phyloP scores from a whole-genome alignment of 345 rosid genomes.

The Kandelia obovata region DNA sequence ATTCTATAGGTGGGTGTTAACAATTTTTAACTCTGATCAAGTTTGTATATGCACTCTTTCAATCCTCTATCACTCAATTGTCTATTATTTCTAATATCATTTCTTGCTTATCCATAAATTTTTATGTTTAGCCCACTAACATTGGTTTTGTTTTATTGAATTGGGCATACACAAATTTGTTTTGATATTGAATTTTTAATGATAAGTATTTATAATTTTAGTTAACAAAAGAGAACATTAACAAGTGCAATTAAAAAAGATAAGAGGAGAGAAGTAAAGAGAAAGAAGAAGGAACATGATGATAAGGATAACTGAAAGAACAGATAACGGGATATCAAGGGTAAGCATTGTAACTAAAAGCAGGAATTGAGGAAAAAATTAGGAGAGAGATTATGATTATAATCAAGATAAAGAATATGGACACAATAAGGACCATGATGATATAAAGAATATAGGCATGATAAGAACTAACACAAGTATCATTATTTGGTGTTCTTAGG shows the following conservation, averaged over 20 bases:
- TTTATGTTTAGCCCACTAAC: not conserved
- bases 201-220: not conserved
- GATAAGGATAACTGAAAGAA: constrained; percentile 46
- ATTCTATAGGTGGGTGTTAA: not conserved
- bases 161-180: not conserved
- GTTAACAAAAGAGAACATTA: not conserved
- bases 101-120: not conserved
- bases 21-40: not conserved
- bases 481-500: not conserved
- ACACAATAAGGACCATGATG: constrained; percentile 10
- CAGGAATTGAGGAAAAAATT: constrained; percentile 50
- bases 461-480: constrained; percentile 28
- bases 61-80: not conserved
- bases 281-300: constrained; percentile 61
- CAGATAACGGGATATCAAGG: constrained; percentile 55
- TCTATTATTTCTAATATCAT: not conserved
- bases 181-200: not conserved
- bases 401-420: too few relatives aligned
- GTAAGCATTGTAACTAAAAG: constrained; percentile 68
- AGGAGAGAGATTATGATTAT: constrained; percentile 45
- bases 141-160: not conserved
- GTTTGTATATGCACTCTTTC: too few relatives aligned
- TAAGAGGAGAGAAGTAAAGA: constrained; percentile 80
- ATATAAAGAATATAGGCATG: constrained; percentile 30
- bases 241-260: constrained; percentile 61